Conservation (phyloP, 257 asterid species). For the Ehretia macrophylla region DNA sequence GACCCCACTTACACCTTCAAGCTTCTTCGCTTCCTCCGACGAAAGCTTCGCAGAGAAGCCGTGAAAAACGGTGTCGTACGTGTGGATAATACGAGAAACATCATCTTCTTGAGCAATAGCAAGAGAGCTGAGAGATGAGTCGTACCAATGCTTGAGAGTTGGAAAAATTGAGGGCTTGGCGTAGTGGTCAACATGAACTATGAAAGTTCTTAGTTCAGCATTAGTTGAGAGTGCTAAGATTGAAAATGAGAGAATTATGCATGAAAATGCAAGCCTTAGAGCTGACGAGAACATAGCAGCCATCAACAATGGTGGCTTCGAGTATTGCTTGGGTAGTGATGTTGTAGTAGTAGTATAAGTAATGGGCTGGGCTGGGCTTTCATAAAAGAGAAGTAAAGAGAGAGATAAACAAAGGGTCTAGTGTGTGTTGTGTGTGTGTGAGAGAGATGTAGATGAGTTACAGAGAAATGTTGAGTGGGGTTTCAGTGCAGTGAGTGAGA, state of each 20-base stretch:
- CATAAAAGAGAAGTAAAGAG: neutral
- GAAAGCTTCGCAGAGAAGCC: conserved; percentile 78
- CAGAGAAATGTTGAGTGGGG: neutral
- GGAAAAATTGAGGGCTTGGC: conserved; percentile 65
- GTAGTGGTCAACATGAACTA: conserved; percentile 51
- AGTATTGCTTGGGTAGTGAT: neutral
- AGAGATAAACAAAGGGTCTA: neutral
- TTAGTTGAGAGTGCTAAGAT: neutral
- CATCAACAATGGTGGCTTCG: neutral
- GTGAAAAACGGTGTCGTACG: conserved; percentile 60
- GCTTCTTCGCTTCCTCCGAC: conserved; percentile 32
- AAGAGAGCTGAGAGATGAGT: conserved; percentile 44
- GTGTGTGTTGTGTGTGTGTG: neutral
- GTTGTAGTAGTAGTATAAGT: neutral
- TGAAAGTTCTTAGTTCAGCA: conserved; percentile 32
- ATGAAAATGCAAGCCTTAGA: neutral
- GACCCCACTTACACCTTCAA: conserved; percentile 32
- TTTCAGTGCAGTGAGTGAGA: neutral
- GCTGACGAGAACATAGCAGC: neutral
- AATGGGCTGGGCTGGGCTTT: neutral
- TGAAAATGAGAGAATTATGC: neutral
- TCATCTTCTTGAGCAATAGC: neutral
- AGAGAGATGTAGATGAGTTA: neutral
- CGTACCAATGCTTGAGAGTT: conserved; percentile 63
- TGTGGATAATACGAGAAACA: conserved; percentile 34